Evolutionary conservation across 176 grass and related monocot species (phyloP).

Genomic region (Eremochloa ophiuroides): DNA sequence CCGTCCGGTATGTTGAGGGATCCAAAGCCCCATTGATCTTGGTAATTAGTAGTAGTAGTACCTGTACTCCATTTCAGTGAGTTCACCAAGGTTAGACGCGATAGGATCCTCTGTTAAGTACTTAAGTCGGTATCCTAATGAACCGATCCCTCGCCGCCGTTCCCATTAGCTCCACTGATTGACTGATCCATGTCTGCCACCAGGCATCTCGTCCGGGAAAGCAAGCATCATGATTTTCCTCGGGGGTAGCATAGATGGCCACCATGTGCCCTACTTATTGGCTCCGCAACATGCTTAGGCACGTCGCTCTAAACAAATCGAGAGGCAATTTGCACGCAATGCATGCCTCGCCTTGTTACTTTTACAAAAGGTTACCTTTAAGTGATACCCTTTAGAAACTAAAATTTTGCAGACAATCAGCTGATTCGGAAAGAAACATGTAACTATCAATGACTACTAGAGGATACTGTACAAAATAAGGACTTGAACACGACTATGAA

Average conservation of each 20-base stretch:
- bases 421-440: not conserved
- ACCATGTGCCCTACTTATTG: constrained; percentile 40
- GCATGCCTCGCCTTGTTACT: not conserved
- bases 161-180: not conserved
- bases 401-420: too few relatives aligned
- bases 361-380: not conserved
- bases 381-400: too few relatives aligned
- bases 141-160: not conserved
- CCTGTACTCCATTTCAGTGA: not conserved
- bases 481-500: not conserved
- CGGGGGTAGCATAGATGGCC: not conserved
- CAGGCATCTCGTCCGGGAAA: not conserved
- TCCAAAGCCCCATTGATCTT: constrained; percentile 1
- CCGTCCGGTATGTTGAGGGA: not conserved
- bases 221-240: constrained; percentile 31
- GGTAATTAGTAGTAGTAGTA: not conserved
- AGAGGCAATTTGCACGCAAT: constrained; percentile 5
- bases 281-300: constrained; percentile 26
- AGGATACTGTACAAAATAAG: not conserved
- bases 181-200: not conserved
- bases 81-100: constrained; percentile 12
- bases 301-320: constrained; percentile 19
- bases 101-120: not conserved
- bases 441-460: too few relatives aligned
- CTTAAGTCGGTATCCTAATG: not conserved